A percentile compares a stretch with the other conserved stretches of the same genome.
Evolutionary conservation across 1,284 basidiomycete genomes (phyloP).

Genomic region (Puccinia novopanici): DNA sequence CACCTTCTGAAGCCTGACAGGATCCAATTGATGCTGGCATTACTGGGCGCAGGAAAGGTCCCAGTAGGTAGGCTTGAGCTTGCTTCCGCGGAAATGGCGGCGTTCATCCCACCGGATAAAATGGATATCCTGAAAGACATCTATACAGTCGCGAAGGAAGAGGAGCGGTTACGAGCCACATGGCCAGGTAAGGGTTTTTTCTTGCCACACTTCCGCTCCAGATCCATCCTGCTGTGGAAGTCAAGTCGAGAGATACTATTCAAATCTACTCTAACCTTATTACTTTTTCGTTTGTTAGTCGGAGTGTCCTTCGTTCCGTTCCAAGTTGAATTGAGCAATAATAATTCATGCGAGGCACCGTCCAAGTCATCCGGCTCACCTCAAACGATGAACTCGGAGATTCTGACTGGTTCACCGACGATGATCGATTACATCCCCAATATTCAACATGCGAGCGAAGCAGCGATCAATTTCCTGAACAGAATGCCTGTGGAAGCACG

Average conservation of each 20-base stretch:
- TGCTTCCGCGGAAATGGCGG: slow-evolving; percentile 62
- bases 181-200: slow-evolving; percentile 38
- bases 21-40: slow-evolving; percentile 61
- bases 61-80: slow-evolving; percentile 62
- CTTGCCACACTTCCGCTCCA: not conserved
- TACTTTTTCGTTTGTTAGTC: not conserved
- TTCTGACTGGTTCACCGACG: not conserved
- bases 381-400: not conserved
- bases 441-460: not conserved
- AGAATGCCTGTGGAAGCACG: not conserved
- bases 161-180: slow-evolving; percentile 51
- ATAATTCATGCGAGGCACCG: slow-evolving; percentile 4
- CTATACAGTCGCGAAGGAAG: slow-evolving; percentile 63
- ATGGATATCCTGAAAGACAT: slow-evolving; percentile 62
- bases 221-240: no score
- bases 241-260: not conserved
- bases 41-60: slow-evolving; percentile 60
- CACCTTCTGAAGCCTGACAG: slow-evolving; percentile 62
- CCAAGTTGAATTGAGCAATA: slow-evolving; percentile 25
- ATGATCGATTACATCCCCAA: slow-evolving; percentile 8
- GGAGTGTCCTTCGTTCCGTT: slow-evolving; percentile 33
- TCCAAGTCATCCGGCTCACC: slow-evolving; percentile 32
- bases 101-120: slow-evolving; percentile 62
- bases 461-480: not conserved
- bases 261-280: not conserved